Percentiles rank a stretch among this genome's conserved stretches.
Conservation (phyloP, 148 eudicot genomes). For the Dianthus caryophyllus region DNA sequence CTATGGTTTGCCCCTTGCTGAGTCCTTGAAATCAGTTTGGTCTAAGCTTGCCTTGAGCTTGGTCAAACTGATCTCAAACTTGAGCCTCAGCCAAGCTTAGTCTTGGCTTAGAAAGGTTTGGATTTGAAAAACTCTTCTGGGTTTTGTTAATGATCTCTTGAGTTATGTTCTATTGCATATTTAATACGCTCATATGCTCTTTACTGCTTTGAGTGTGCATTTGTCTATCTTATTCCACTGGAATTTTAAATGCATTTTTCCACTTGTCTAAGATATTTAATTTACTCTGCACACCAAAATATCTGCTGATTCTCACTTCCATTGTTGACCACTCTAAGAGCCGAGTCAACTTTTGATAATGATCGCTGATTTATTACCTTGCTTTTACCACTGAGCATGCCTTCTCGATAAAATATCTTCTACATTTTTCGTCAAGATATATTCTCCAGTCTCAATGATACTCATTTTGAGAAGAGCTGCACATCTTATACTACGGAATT, state of each 20-base stretch:
- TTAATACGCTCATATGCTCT: neutral
- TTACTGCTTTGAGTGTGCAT: neutral
- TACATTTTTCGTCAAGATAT: neutral
- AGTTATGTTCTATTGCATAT: no score
- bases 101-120: no score
- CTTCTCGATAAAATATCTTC: neutral
- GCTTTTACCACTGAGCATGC: neutral
- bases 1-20: no score
- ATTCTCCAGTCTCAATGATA: neutral
- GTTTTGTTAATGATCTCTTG: no score
- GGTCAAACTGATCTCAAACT: no score
- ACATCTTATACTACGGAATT: neutral
- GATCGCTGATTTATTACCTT: neutral
- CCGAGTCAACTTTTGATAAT: neutral
- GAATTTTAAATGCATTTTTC: neutral
- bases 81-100: no score
- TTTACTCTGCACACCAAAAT: neutral
- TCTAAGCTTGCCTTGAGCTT: no score
- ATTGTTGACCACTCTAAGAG: neutral
- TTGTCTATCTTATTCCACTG: neutral
- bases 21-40: no score
- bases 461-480: neutral
- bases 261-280: neutral
- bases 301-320: neutral
- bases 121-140: no score